Evolutionary conservation across 108 stramenopile genomes (phyloP).

Genomic region (Ochromonas danica): DNA sequence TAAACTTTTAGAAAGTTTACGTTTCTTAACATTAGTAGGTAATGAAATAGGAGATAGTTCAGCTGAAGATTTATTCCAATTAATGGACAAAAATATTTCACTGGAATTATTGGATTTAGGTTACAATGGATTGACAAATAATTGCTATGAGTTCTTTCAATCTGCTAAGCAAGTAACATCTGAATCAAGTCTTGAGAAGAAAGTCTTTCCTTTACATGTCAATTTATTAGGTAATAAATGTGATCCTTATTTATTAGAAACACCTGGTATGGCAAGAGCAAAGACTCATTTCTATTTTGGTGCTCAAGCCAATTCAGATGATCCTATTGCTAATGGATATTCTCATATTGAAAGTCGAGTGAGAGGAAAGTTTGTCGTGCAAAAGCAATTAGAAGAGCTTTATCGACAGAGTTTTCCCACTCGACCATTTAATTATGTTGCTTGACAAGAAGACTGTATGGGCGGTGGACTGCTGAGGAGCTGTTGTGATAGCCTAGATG

Average conservation of each 20-base stretch:
- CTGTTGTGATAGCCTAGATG: too few species aligned
- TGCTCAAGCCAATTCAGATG: neutral
- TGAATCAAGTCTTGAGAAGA: neutral
- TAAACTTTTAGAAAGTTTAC: neutral
- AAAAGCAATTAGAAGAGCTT: neutral
- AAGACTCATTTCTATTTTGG: neutral
- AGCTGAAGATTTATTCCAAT: neutral
- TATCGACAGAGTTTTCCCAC: neutral
- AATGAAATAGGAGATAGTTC: neutral
- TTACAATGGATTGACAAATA: neutral
- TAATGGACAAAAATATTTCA: neutral
- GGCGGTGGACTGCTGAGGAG: too few species aligned
- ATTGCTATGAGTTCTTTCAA: neutral
- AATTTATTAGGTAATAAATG: constrained; percentile 18
- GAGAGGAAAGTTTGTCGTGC: neutral
- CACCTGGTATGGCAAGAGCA: neutral
- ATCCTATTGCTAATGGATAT: neutral
- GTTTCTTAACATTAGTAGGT: neutral
- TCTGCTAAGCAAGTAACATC: neutral
- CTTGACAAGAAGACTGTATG: too few species aligned
- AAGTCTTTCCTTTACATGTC: neutral
- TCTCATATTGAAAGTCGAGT: neutral
- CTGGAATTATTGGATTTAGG: constrained; percentile 2
- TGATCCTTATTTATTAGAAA: constrained; percentile 2
- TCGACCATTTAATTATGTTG: neutral